These are phyloP conservation scores for Phylloboletellus chloephorus DNA, from an alignment of 1,284 basidiomycete species.

Conservation along the genomic window DNA sequence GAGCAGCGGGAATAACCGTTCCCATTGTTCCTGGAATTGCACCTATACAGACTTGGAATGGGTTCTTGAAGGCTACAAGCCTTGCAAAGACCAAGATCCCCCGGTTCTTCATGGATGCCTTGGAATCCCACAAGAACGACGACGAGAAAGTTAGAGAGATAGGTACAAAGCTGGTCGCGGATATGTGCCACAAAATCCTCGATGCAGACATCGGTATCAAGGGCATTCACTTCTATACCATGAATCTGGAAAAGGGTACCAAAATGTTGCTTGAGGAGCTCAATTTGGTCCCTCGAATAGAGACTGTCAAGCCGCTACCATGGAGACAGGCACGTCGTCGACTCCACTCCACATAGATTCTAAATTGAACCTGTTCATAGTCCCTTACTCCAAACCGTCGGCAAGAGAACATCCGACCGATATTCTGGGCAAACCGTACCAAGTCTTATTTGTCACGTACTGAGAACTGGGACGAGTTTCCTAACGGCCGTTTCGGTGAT, in stretches of 20 bases:
- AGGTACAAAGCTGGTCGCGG: constrained; percentile 83
- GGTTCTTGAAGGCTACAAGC: constrained; percentile 88
- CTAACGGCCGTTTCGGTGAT: constrained; percentile 97
- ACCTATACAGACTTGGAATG: constrained; percentile 98
- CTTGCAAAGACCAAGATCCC: constrained; percentile 87
- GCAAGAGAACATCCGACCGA: constrained; percentile 86
- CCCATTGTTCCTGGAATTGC: constrained; percentile 96
- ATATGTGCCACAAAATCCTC: constrained; percentile 82
- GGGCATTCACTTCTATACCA: constrained; percentile 94
- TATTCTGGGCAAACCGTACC: constrained; percentile 93
- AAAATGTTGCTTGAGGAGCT: constrained; percentile 89
- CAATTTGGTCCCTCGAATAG: constrained; percentile 77
- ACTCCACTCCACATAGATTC: constrained; percentile 49
- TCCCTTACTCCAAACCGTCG: constrained; percentile 86
- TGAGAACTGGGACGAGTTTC: constrained; percentile 98
- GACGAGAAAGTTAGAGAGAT: constrained; percentile 87
- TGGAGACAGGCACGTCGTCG: constrained; percentile 73
- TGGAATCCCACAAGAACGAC: constrained; percentile 89
- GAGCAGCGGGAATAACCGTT: constrained; percentile 83
- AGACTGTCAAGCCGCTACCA: constrained; percentile 84
- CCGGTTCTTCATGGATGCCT: constrained; percentile 68
- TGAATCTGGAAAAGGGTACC: constrained; percentile 96
- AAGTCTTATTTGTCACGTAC: constrained; percentile 90
- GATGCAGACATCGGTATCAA: constrained; percentile 75
- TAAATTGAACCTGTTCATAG: constrained; percentile 34